These are phyloP conservation scores for Thuidium tamariscinum DNA, from an alignment of 225 moss, liverwort and hornwort genomes.

Conservation along the genomic window DNA sequence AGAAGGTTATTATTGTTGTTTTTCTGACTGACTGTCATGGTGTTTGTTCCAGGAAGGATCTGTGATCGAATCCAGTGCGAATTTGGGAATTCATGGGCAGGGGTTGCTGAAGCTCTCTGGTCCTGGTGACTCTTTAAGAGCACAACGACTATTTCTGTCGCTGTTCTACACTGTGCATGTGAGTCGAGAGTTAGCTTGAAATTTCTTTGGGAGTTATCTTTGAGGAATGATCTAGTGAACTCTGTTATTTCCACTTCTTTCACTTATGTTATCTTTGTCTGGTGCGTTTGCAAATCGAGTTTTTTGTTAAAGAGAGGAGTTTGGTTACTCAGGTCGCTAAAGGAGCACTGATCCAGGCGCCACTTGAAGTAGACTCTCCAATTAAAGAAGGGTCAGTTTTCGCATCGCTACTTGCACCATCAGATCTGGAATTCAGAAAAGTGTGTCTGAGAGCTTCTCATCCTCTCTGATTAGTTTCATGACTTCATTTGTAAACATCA, in stretches of 20 bases:
- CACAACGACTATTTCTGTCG: conserved; percentile 81
- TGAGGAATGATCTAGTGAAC: neutral
- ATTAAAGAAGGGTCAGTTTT: conserved; percentile 72
- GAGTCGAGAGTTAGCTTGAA: conserved; percentile 10
- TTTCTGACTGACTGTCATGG: neutral
- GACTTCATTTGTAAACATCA: neutral
- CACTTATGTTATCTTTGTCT: neutral
- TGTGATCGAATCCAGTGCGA: conserved; percentile 71
- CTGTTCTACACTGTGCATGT: conserved; percentile 84
- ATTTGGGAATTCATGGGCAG: conserved; percentile 94
- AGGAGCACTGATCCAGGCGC: conserved; percentile 82
- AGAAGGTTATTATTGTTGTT: neutral
- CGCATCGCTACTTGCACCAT: neutral
- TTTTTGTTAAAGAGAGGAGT: neutral
- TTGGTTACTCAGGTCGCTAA: conserved; percentile 57
- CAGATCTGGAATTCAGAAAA: neutral
- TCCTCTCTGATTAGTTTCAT: neutral
- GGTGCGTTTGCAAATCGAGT: neutral
- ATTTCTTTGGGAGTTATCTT: neutral
- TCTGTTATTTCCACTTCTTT: neutral
- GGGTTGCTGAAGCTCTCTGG: conserved; percentile 78
- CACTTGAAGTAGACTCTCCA: conserved; percentile 76
- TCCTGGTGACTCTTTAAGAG: conserved; percentile 65
- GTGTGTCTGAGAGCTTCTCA: neutral
- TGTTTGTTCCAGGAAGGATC: conserved; percentile 66